Evolutionary conservation across 2,329 filamentous ascomycete species (phyloP).

Genomic region (Rutstroemia sp.): DNA sequence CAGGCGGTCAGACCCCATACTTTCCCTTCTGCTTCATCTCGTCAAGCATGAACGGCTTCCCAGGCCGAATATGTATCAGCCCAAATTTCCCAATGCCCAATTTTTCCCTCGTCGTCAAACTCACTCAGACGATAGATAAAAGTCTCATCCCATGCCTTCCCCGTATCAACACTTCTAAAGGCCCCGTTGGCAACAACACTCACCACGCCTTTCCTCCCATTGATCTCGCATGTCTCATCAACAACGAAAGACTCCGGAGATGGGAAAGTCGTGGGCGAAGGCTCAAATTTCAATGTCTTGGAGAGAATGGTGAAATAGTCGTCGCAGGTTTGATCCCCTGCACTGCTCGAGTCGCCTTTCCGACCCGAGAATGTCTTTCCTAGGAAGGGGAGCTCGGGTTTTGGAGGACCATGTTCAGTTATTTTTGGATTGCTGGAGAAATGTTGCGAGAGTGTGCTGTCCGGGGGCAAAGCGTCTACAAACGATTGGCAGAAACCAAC

Average conservation of each 20-base stretch:
- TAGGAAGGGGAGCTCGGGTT: conserved; percentile 32
- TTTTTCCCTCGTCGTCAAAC: conserved; percentile 33
- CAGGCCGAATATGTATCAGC: conserved; percentile 37
- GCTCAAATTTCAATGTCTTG: conserved; percentile 21
- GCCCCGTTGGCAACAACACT: conserved; percentile 31
- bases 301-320: conserved; percentile 33
- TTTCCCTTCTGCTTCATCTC: neutral
- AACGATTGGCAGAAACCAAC: conserved; percentile 9
- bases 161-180: conserved; percentile 33
- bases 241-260: conserved; percentile 21
- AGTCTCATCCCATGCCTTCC: conserved; percentile 33
- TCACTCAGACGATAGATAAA: conserved; percentile 35
- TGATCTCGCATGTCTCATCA: conserved; percentile 24
- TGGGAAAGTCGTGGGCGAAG: conserved; percentile 5
- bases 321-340: conserved; percentile 26
- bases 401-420: conserved; percentile 34
- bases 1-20: no score
- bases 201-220: conserved; percentile 24
- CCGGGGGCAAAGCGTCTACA: neutral
- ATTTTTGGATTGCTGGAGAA: conserved; percentile 23
- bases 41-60: conserved; percentile 27
- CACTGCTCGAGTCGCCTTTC: neutral
- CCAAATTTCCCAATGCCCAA: conserved; percentile 38
- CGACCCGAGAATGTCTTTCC: conserved; percentile 30
- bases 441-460: conserved; percentile 1